Conservation (phyloP, 2,329 filamentous ascomycete genomes). For the Didymellaceae sp. region DNA sequence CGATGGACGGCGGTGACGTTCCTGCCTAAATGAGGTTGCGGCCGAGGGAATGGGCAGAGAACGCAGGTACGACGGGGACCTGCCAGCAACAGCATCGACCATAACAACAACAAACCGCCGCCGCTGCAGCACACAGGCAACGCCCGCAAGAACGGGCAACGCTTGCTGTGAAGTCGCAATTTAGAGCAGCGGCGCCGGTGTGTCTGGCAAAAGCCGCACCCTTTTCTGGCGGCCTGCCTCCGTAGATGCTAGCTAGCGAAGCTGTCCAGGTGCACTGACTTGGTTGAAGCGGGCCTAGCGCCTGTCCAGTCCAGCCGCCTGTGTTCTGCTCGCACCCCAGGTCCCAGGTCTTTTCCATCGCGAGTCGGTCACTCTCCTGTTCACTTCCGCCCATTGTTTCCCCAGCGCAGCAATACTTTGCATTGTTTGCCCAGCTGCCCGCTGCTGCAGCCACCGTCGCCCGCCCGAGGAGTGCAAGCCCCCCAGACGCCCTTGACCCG, state of each 20-base stretch:
- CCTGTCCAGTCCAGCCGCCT: conserved; percentile 23
- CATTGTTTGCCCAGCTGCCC: conserved; percentile 25
- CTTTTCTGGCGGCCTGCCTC: conserved; percentile 4
- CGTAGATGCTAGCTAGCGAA: conserved; percentile 5
- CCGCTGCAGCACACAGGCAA: not conserved
- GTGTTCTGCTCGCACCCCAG: conserved; percentile 23
- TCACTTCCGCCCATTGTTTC: conserved; percentile 33
- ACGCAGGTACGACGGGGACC: conserved; percentile 18
- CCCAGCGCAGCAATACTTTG: conserved; percentile 20
- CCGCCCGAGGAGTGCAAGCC: conserved; percentile 15
- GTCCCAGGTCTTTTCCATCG: conserved; percentile 30
- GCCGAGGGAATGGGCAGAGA: conserved; percentile 14
- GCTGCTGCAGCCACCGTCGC: conserved; percentile 30
- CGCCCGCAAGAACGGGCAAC: not conserved
- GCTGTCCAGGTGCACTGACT: conserved; percentile 17
- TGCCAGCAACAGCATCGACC: not conserved
- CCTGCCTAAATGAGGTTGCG: conserved; percentile 16
- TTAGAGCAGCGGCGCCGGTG: not conserved
- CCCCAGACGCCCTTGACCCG: conserved; percentile 10
- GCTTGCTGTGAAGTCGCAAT: too few relatives aligned
- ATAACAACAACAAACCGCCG: not conserved
- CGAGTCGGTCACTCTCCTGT: conserved; percentile 34
- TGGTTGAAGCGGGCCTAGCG: conserved; percentile 23
- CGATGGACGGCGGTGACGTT: conserved; percentile 15
- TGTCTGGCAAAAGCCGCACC: conserved; percentile 7